Evolutionary conservation across 768 basidiomycete species (phyloP).

Genomic region (Russula lepida): DNA sequence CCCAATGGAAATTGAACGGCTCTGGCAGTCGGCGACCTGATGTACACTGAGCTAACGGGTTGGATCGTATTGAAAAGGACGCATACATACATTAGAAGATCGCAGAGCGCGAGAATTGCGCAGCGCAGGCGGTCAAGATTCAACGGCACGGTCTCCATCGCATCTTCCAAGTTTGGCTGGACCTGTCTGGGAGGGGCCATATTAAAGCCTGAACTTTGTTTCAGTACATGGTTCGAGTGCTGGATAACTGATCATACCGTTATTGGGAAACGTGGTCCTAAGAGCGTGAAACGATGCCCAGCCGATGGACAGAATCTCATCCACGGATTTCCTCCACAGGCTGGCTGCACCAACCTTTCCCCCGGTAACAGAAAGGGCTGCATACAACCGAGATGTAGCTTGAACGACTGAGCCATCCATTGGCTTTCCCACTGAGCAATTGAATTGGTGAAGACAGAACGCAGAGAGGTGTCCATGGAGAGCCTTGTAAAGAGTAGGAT

Average conservation of each 20-base stretch:
- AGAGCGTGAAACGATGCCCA: conserved; percentile 52
- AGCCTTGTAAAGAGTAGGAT: conserved; percentile 58
- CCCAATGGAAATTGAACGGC: conserved; percentile 69
- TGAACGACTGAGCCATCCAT: conserved; percentile 33
- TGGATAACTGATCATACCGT: conserved; percentile 31
- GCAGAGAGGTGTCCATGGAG: conserved; percentile 44
- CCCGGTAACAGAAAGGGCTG: conserved; percentile 58
- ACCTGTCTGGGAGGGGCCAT: conserved; percentile 16
- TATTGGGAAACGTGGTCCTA: conserved; percentile 48
- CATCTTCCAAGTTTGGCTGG: conserved; percentile 33
- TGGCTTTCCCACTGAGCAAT: conserved; percentile 42
- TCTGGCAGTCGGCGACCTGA: conserved; percentile 47
- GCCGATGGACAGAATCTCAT: conserved; percentile 59
- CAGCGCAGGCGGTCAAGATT: conserved; percentile 55
- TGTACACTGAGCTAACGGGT: conserved; percentile 11
- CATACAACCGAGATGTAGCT: conserved; percentile 50
- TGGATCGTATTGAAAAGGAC: not conserved
- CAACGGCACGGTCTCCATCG: conserved; percentile 43
- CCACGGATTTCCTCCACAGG: conserved; percentile 68
- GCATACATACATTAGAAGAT: conserved; percentile 44
- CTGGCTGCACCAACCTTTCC: conserved; percentile 70
- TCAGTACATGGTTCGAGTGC: not conserved
- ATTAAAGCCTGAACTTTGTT: conserved; percentile 13
- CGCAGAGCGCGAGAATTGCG: conserved; percentile 41
- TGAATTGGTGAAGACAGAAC: conserved; percentile 47